These are phyloP conservation scores for Verticillium nubilum DNA, from an alignment of 2,329 filamentous ascomycete genomes.

Conservation along the genomic window DNA sequence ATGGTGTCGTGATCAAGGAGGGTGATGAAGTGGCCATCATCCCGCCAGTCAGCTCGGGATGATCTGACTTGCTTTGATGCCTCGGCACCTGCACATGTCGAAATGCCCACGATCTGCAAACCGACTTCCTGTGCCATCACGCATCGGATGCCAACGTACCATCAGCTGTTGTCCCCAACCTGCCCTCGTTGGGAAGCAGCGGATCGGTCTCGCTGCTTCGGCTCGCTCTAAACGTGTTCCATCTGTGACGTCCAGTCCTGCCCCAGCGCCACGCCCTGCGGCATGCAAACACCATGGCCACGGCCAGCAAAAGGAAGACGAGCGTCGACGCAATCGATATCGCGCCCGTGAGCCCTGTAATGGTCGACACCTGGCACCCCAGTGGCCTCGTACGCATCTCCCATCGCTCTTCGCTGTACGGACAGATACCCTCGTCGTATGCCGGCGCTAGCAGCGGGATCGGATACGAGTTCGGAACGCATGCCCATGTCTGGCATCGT, in stretches of 20 bases:
- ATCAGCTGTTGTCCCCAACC: not conserved
- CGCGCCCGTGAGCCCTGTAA: slow-evolving; percentile 30
- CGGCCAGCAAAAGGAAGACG: slow-evolving; percentile 15
- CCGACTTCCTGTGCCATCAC: not conserved
- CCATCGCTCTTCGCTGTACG: slow-evolving; percentile 39
- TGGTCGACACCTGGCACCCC: slow-evolving; percentile 35
- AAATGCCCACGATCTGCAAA: not conserved
- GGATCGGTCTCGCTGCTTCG: not conserved
- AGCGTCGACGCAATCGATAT: slow-evolving; percentile 27
- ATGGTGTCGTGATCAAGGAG: slow-evolving; percentile 51
- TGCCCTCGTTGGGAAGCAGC: not conserved
- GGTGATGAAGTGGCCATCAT: slow-evolving; percentile 86
- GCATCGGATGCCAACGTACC: not conserved
- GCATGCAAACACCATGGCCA: slow-evolving; percentile 10
- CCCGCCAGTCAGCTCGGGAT: slow-evolving; percentile 82
- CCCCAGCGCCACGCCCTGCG: slow-evolving; percentile 8
- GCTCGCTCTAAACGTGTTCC: not conserved
- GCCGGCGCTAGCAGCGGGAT: slow-evolving; percentile 45
- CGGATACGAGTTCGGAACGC: slow-evolving; percentile 43
- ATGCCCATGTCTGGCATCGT: slow-evolving; percentile 40
- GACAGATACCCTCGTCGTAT: slow-evolving; percentile 44
- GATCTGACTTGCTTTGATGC: slow-evolving; percentile 16
- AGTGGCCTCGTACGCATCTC: slow-evolving; percentile 31
- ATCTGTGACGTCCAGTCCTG: not conserved
- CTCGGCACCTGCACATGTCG: not conserved